Conservation (phyloP, 352 stramenopile species). For the Ophiocytium majus region DNA sequence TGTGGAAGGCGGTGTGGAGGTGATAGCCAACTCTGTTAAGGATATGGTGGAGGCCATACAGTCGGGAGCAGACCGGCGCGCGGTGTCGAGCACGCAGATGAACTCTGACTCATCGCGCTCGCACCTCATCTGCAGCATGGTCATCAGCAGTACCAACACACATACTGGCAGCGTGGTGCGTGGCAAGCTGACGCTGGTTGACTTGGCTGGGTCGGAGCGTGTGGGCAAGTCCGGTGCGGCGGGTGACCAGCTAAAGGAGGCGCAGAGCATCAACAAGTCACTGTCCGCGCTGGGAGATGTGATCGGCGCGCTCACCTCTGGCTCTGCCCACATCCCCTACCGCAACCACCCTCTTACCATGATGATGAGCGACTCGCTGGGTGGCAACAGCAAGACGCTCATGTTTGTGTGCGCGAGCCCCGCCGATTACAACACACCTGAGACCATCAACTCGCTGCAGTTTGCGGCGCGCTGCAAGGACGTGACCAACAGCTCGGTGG, state of each 20-base stretch:
- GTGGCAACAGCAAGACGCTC: constrained; percentile 65
- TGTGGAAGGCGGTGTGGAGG: constrained; percentile 44
- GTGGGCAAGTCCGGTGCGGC: constrained; percentile 62
- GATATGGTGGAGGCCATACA: constrained; percentile 53
- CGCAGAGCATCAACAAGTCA: constrained; percentile 68
- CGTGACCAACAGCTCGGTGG: constrained; percentile 54
- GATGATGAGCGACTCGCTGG: constrained; percentile 65
- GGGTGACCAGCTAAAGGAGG: constrained; percentile 67
- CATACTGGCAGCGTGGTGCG: constrained; percentile 32
- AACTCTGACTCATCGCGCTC: constrained; percentile 65
- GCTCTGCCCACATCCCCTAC: constrained; percentile 65
- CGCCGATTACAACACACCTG: constrained; percentile 62
- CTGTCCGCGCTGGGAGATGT: constrained; percentile 66
- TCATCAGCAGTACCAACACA: constrained; percentile 47
- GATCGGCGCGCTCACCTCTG: constrained; percentile 62
- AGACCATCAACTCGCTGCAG: constrained; percentile 62
- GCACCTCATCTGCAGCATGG: constrained; percentile 63
- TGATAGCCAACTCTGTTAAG: constrained; percentile 60
- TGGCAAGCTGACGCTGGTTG: constrained; percentile 65
- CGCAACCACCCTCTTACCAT: constrained; percentile 63
- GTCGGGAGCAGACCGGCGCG: constrained; percentile 48
- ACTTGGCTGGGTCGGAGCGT: constrained; percentile 71
- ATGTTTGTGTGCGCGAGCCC: constrained; percentile 64
- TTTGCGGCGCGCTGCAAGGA: constrained; percentile 65
- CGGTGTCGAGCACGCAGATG: constrained; percentile 66